Conservation (phyloP, 352 stramenopile genomes). For the Phytopythium litorale region DNA sequence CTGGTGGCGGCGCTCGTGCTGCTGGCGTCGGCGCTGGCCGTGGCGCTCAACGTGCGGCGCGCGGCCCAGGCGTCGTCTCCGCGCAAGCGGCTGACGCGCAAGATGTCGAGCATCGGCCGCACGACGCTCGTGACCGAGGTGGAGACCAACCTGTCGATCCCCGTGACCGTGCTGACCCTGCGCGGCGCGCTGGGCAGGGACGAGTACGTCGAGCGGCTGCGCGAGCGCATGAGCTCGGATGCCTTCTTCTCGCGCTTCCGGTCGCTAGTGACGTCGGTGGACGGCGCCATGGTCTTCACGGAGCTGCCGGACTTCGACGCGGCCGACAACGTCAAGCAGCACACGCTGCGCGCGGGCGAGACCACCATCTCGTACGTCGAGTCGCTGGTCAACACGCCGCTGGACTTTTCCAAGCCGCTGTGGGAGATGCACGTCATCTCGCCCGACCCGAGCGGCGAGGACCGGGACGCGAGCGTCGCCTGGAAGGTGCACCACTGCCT, state of each 20-base stretch:
- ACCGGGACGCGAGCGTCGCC: constrained; percentile 38
- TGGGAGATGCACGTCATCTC: constrained; percentile 72
- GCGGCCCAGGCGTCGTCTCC: constrained; percentile 9
- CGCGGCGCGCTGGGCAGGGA: constrained; percentile 38
- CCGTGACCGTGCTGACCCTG: constrained; percentile 58
- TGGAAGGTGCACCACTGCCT: constrained; percentile 83
- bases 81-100: constrained; percentile 35
- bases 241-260: constrained; percentile 70
- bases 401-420: constrained; percentile 66
- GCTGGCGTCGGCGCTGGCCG: constrained; percentile 25
- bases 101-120: constrained; percentile 69
- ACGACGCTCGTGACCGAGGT: constrained; percentile 72
- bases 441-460: constrained; percentile 21
- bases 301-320: constrained; percentile 57
- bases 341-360: constrained; percentile 49
- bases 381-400: constrained; percentile 60
- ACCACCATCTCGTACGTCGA: constrained; percentile 63
- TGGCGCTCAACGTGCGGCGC: constrained; percentile 23
- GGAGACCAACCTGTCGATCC: constrained; percentile 73
- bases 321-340: constrained; percentile 42
- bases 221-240: constrained; percentile 44
- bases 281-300: constrained; percentile 34
- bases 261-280: constrained; percentile 43
- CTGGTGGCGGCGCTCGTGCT: constrained; percentile 32
- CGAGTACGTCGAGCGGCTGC: constrained; percentile 46